phyloP scores from a whole-genome alignment of 495 filamentous ascomycete genomes.

The Penicillium ochrochloron region DNA sequence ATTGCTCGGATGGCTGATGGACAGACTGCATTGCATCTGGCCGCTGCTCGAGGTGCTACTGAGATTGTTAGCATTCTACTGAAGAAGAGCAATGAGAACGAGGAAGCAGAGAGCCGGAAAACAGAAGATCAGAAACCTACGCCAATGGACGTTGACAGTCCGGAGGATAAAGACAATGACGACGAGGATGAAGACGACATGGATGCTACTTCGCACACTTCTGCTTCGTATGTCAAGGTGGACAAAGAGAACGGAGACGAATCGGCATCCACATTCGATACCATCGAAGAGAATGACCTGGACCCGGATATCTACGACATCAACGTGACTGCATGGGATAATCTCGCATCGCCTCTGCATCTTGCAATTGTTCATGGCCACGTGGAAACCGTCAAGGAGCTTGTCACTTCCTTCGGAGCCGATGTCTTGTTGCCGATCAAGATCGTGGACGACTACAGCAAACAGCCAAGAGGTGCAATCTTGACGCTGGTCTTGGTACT shows the following conservation, averaged over 20 bases:
- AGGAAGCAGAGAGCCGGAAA: constrained; percentile 18
- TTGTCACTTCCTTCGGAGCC: constrained; percentile 75
- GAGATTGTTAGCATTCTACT: constrained; percentile 74
- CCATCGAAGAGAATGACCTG: constrained; percentile 57
- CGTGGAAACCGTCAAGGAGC: constrained; percentile 63
- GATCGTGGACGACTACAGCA: constrained; percentile 49
- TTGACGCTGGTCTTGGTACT: constrained; percentile 68
- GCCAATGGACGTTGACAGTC: constrained; percentile 19
- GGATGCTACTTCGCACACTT: constrained; percentile 46
- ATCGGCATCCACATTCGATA: constrained; percentile 35
- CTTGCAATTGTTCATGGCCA: constrained; percentile 76
- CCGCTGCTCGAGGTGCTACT: constrained; percentile 66
- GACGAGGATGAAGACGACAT: constrained; percentile 47
- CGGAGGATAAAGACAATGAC: constrained; percentile 18
- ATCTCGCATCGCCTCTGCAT: constrained; percentile 69
- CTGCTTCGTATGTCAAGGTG: constrained; percentile 72
- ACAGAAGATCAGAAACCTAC: neutral
- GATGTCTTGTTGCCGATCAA: constrained; percentile 75
- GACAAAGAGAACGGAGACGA: constrained; percentile 41
- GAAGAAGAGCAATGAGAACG: constrained; percentile 64
- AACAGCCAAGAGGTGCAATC: constrained; percentile 57
- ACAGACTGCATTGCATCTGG: constrained; percentile 76
- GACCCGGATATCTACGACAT: constrained; percentile 81
- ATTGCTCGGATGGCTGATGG: constrained; percentile 76
- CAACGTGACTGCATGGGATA: constrained; percentile 77